Evolutionary conservation across 805 yeast species (phyloP).

Genomic region (Candida pini): DNA sequence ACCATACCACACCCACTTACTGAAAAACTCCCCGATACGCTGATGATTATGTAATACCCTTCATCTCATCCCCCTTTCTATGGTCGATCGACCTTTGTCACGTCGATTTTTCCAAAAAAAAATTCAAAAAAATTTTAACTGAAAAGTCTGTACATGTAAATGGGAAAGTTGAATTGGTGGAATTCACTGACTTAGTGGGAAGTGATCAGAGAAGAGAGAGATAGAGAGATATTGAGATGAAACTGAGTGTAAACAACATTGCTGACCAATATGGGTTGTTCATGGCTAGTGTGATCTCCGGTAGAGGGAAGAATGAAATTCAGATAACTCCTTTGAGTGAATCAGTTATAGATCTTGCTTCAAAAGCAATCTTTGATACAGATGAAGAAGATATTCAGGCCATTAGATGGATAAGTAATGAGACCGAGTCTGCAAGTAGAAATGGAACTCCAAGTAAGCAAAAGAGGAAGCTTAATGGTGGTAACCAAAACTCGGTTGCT

Average conservation of each 20-base stretch:
- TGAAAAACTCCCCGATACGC: too few relatives aligned
- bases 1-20: too few relatives aligned
- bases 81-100: too few relatives aligned
- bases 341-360: conserved; percentile 18
- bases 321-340: conserved; percentile 32
- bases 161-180: too few relatives aligned
- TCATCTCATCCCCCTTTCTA: too few relatives aligned
- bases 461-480: conserved; percentile 22
- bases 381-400: conserved; percentile 33
- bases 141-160: too few relatives aligned
- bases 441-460: conserved; percentile 7
- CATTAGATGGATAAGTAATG: conserved; percentile 32
- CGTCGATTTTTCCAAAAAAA: too few relatives aligned
- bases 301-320: conserved; percentile 42
- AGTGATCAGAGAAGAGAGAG: too few relatives aligned
- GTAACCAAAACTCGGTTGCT: conserved; percentile 1
- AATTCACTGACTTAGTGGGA: too few relatives aligned
- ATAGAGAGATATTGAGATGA: too few relatives aligned
- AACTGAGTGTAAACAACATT: conserved; percentile 11
- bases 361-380: conserved; percentile 35
- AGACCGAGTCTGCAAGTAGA: neutral
- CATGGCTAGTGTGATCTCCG: conserved; percentile 31
- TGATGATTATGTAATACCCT: too few relatives aligned
- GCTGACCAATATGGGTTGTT: conserved; percentile 15
- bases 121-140: too few relatives aligned